Evolutionary conservation across 257 asterid genomes (phyloP), one percentile per base, ranked within the genome.

Genomic region (Petrea volubilis): DNA sequence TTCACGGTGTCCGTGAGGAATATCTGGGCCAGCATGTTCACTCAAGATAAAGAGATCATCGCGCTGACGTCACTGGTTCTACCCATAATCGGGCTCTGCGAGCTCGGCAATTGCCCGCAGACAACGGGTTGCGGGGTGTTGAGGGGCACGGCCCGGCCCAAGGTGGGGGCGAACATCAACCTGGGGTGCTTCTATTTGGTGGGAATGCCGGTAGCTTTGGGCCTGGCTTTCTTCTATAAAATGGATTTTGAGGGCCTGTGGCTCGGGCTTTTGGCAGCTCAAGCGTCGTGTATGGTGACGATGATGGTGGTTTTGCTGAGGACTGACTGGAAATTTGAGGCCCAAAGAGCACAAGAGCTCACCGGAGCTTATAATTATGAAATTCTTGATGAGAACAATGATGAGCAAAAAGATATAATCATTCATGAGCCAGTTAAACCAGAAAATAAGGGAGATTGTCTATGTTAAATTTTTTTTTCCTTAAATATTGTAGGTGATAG

Each of bases 101-200:
- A 92, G 84, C 77, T 92, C 0, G 97, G 97, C 1, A 92, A 92
- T 73, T 92, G 97, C 79, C 97, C 97, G 23, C 97, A 89, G 72
- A 92, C 97, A 0, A 89, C 97, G 51, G 97, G 96, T 11, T 92
- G 97, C 43, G 97, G 97, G 67, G 96, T 89, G 1, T 56, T 92
- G 29, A 57, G 96, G 1, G 97, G 96, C 6, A 87, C 96, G 23
- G 97, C 97, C 13, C 82, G 96, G 80, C 97, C 97, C 6, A 87
- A 86, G 69, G 86, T 90, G 0, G 96, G 96, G 1, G 97, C 96
- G 0, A 84, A 84, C 36, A 89, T 92, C 14, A 92, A 92, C 83
- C 55, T 92, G 75, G 92, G 96, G 2, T 87, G 94, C 68, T 92
- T 92, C 56, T 92, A 92, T 65, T 51, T 89, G 0, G 88, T 89